Evolutionary conservation across 805 yeast genomes (phyloP).

Genomic region (Soucietia sequanensis): DNA sequence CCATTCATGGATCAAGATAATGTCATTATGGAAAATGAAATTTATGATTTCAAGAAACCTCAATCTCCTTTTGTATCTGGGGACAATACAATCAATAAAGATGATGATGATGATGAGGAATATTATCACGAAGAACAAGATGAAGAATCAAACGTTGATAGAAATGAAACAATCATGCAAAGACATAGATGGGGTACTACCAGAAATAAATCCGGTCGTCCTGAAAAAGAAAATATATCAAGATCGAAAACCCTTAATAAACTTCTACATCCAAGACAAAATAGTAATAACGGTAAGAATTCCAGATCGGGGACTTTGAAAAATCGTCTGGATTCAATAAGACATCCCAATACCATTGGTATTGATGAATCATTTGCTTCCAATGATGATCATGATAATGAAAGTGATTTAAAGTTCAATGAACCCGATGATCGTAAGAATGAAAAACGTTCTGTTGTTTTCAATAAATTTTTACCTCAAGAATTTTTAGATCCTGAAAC

Average conservation of each 20-base stretch:
- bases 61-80: constrained; percentile 27
- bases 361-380: constrained; percentile 18
- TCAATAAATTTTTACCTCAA: constrained; percentile 61
- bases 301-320: constrained; percentile 3
- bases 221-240: constrained; percentile 44
- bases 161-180: constrained; percentile 59
- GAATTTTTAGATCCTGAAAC: constrained; percentile 54
- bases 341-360: constrained; percentile 18
- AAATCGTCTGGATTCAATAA: constrained; percentile 14
- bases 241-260: constrained; percentile 62
- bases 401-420: constrained; percentile 25
- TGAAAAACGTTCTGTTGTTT: constrained; percentile 48
- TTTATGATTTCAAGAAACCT: constrained; percentile 21
- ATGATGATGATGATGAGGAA: constrained; percentile 16
- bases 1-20: constrained; percentile 27
- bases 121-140: constrained; percentile 5
- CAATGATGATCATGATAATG: constrained; percentile 21
- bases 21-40: constrained; percentile 24
- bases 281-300: constrained; percentile 11
- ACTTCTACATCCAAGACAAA: constrained; percentile 27
- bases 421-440: constrained; percentile 32
- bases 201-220: constrained; percentile 69
- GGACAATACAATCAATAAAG: constrained; percentile 7
- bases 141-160: constrained; percentile 2
- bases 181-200: constrained; percentile 92